Evolutionary conservation across 1,284 basidiomycete species (phyloP), one percentile per base, ranked within the genome.

Genomic region (Tilletiaria anomala): DNA sequence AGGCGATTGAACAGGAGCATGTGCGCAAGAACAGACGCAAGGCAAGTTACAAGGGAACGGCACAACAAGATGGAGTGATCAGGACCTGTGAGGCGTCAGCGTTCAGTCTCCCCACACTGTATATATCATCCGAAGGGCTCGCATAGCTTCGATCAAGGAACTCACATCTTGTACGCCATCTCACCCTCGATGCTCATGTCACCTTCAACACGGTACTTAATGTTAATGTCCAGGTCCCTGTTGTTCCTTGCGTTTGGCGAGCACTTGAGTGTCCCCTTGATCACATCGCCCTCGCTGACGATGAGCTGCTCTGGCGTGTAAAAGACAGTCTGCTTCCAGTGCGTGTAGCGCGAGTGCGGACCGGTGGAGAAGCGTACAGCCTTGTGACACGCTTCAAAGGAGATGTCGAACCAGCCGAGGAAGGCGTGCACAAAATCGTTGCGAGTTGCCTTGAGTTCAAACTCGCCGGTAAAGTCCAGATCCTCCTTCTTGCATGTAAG

Each of bases 321-420:
- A 42, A 66, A 66, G 19, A 66, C 63, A 20, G 63, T 66, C 53
- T 65, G 62, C 53, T 66, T 66, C 63, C 63, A 66, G 51, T 66
- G 63, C n/a, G 63, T 66, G 53, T 65, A 66, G 2, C 58, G 48
- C 35, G 54, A 54, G 47, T 66, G 63, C 5, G 63, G 63, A 17
- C 63, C 63, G 14, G 63, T 66, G 8, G 53, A 55, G 47, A 66
- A 66, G 61, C 80, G 79, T 52, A 93, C 80, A 56, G 86, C 86
- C 70, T 89, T 96, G 74, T 97, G 93, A 50, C 87, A 89, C 66
- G 84, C 88, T 45, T 85, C 81, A 71, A 99, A 99, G 37, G 79
- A 76, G 61, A 94, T 83, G 69, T 99, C 93, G 70, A 99, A 97
- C 93, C 93, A 99, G 29, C 88, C 89, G 41, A 99, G 78, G 78